Evolutionary conservation across 768 basidiomycete species (phyloP).

Genomic region (Antrodiella citrinella): DNA sequence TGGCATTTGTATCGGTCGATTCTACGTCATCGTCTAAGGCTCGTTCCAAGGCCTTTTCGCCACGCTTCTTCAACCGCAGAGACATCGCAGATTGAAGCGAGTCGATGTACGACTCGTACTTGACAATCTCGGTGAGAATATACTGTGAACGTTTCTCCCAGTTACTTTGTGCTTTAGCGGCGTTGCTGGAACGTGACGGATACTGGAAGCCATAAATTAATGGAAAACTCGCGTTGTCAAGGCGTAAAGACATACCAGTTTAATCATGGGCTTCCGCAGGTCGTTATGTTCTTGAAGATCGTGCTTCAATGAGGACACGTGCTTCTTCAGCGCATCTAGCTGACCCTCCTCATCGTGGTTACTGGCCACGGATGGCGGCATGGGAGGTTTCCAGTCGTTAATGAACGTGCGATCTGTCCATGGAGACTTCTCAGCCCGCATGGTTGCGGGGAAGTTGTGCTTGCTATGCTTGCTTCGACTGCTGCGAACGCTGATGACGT

Average conservation of each 20-base stretch:
- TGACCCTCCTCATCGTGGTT: constrained; percentile 89
- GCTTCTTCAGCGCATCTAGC: constrained; percentile 79
- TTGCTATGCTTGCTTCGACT: constrained; percentile 66
- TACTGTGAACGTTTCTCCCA: constrained; percentile 92
- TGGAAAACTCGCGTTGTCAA: constrained; percentile 13
- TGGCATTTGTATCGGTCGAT: constrained; percentile 9
- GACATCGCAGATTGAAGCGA: constrained; percentile 79
- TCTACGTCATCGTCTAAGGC: constrained; percentile 37
- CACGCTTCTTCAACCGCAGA: constrained; percentile 80
- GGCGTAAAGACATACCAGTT: constrained; percentile 46
- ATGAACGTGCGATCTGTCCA: constrained; percentile 71
- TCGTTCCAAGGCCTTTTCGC: constrained; percentile 73
- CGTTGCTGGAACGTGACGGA: constrained; percentile 64
- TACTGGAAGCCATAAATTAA: constrained; percentile 44
- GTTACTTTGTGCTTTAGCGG: constrained; percentile 72
- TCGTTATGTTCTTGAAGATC: constrained; percentile 83
- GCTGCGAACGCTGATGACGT: constrained; percentile 69
- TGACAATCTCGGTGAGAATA: constrained; percentile 85
- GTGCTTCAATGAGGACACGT: constrained; percentile 63
- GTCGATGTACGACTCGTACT: constrained; percentile 93
- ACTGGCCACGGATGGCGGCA: constrained; percentile 77
- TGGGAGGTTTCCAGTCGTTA: constrained; percentile 92
- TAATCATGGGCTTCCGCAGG: constrained; percentile 73
- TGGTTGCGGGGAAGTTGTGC: constrained; percentile 58
- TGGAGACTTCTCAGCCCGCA: constrained; percentile 61